These are phyloP conservation scores for Heterobasidion occidentale DNA, from an alignment of 1,284 basidiomycete genomes.

Conservation along the genomic window DNA sequence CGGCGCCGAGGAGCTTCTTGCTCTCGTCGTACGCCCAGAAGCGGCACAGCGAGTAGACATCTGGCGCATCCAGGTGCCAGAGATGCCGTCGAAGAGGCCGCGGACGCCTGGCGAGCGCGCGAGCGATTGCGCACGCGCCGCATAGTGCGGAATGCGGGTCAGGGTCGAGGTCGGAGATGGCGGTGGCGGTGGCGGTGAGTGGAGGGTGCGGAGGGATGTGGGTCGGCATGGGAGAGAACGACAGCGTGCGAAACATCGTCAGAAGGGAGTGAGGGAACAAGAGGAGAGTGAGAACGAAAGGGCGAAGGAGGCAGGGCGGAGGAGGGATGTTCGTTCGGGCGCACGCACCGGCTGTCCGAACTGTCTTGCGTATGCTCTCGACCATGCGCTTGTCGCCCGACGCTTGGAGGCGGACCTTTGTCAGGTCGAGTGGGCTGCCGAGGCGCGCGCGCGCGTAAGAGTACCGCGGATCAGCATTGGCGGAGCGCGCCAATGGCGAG, in stretches of 20 bases:
- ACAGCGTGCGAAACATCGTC: no score
- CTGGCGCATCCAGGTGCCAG: constrained; percentile 86
- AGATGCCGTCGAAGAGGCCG: constrained; percentile 81
- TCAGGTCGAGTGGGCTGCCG: constrained; percentile 73
- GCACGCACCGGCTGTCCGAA: constrained; percentile 52
- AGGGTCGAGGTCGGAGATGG: no score
- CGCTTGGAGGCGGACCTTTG: constrained; percentile 82
- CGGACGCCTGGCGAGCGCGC: constrained; percentile 37
- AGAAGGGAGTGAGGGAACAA: no score
- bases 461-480: background rate
- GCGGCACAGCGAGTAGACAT: constrained; percentile 91
- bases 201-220: no score
- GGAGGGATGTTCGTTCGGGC: background rate
- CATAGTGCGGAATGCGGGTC: no score
- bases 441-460: no score
- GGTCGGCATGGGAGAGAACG: no score
- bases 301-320: no score
- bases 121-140: no score
- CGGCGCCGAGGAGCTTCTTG: constrained; percentile 72
- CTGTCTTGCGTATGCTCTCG: constrained; percentile 69
- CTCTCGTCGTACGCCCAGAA: constrained; percentile 93
- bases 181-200: no score
- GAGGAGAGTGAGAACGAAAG: no score
- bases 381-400: constrained; percentile 86
- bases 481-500: background rate